Evolutionary conservation across 1,284 basidiomycete species (phyloP), one percentile per base, ranked within the genome.

Genomic region (Phlebopus sp.): DNA sequence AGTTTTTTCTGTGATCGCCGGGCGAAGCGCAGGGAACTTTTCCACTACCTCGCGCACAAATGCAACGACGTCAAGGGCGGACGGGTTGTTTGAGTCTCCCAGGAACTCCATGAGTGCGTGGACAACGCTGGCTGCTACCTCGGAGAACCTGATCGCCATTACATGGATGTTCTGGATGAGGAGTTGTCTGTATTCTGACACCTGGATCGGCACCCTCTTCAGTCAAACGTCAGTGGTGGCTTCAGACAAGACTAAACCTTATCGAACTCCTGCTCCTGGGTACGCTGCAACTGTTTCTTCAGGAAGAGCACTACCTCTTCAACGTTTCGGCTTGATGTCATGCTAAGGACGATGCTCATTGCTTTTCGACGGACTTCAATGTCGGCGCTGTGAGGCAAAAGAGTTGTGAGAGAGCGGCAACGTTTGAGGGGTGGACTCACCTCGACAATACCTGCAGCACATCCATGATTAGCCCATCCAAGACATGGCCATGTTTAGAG

Each of bases 41-140:
- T 99, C 94, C 44, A 98, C 96, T 18, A 99, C 95, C 71, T 99
- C 95, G 21, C 92, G 84, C 45, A 98, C 94, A 65, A 98, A 98
- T 2, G 94, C 80, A 48, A 98, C 94, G 39, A 98, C 96, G 62
- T 98, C 96, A 36, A 97, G 80, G 0, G 96, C 94, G 8, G 92
- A 92, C 1, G 94, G 90, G 72, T 97, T 97, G 73, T 87, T 95
- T 5, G 92, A 87, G 71, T 99, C 96, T 25, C 94, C 92, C 32
- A 99, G 80, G 82, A 99, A 99, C 63, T 98, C 94, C 92, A 99
- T 97, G 45, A 99, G 78, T 3, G 95, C 95, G 58, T 96, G 91
- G 0, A 99, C 94, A 40, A 99, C 96, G 56, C 89, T 94, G 4
- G 91, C 90, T 3, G 96, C 96, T 13, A 99, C 92, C 68, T 99